These are phyloP conservation scores for Heracleum sosnowskyi DNA, from an alignment of 129 eudicot genomes.

Conservation along the genomic window DNA sequence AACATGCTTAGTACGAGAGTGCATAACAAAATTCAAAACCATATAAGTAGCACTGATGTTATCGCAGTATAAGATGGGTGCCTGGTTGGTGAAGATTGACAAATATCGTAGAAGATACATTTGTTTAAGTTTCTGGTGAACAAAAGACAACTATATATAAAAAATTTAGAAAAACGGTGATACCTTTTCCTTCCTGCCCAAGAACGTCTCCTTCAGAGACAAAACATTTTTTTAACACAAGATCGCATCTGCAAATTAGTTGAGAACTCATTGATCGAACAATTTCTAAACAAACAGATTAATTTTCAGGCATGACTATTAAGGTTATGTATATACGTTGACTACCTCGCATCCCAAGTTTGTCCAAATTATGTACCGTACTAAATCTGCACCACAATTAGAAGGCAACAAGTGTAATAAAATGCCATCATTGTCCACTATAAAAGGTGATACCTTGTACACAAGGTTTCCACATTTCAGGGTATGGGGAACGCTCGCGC, in stretches of 20 bases:
- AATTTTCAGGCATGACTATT: constrained; percentile 1
- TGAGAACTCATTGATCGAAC: constrained; percentile 11
- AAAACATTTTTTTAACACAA: constrained; percentile 91
- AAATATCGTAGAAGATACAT: too few relatives aligned
- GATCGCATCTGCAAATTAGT: constrained; percentile 78
- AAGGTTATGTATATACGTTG: constrained; percentile 57
- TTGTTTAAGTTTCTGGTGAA: too few relatives aligned
- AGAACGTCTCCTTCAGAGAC: constrained; percentile 83
- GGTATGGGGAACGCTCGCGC: too few relatives aligned
- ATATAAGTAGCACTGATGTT: too few relatives aligned
- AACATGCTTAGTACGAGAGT: too few relatives aligned
- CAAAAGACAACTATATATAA: not conserved
- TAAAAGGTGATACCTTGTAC: not conserved
- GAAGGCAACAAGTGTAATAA: constrained; percentile 3
- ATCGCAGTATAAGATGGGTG: too few relatives aligned
- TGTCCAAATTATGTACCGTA: constrained; percentile 96
- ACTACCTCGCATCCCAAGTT: constrained; percentile 99
- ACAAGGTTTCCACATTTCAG: not conserved
- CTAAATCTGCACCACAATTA: constrained; percentile 60
- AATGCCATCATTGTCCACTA: not conserved
- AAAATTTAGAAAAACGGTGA: not conserved
- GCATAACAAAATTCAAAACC: too few relatives aligned
- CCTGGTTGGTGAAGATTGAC: too few relatives aligned
- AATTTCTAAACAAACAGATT: not conserved
- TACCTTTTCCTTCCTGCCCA: constrained; percentile 92